Percentiles rank a stretch among this genome's conserved stretches.
phyloP scores from a whole-genome alignment of 2,329 filamentous ascomycete species.

The Ophiostoma ulmi region DNA sequence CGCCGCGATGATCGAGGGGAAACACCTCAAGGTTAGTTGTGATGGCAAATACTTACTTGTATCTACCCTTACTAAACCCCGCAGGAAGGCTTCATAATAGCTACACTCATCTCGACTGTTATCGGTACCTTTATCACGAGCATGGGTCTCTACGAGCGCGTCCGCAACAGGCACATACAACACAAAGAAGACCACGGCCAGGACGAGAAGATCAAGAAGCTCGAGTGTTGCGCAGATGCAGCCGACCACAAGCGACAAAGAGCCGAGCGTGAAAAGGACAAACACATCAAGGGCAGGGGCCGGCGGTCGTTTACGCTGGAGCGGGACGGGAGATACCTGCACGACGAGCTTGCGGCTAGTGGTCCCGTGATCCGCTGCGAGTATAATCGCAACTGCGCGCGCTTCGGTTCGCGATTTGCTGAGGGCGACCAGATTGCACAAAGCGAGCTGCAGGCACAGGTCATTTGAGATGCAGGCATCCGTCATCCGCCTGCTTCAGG shows the following conservation, averaged over 20 bases:
- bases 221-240: slow-evolving; percentile 31
- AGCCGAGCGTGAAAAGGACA: slow-evolving; percentile 20
- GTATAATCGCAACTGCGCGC: slow-evolving; percentile 35
- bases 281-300: slow-evolving; percentile 17
- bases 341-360: slow-evolving; percentile 32
- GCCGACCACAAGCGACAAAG: slow-evolving; percentile 25
- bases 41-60: neutral
- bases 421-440: slow-evolving; percentile 36
- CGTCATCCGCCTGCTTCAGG: slow-evolving; percentile 38
- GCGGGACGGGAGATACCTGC: slow-evolving; percentile 29
- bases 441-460: slow-evolving; percentile 36
- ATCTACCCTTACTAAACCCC: neutral
- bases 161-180: slow-evolving; percentile 34
- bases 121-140: slow-evolving; percentile 38
- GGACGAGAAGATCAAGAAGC: slow-evolving; percentile 33
- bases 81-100: slow-evolving; percentile 38
- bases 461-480: slow-evolving; percentile 37
- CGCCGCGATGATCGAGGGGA: neutral
- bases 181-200: slow-evolving; percentile 34
- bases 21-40: neutral
- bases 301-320: neutral
- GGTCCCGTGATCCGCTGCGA: slow-evolving; percentile 35
- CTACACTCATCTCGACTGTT: slow-evolving; percentile 39
- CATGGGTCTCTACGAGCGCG: slow-evolving; percentile 37
- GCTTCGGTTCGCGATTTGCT: slow-evolving; percentile 35